These are phyloP conservation scores for Panellus pusillus DNA, from an alignment of 768 basidiomycete genomes.

Conservation along the genomic window DNA sequence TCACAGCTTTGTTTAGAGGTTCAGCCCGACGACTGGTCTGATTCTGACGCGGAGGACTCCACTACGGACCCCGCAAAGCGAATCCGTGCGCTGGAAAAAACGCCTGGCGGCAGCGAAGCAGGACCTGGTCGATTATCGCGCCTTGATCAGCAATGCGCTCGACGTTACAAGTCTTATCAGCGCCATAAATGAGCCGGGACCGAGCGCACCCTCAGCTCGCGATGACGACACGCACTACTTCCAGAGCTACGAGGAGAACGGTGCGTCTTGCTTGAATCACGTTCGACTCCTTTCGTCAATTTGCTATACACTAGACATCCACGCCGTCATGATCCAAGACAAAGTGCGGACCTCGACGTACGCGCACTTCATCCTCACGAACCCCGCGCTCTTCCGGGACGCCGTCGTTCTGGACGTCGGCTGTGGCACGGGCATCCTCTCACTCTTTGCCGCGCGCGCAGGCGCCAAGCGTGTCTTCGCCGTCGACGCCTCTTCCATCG, in stretches of 20 bases:
- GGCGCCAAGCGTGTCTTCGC: constrained; percentile 91
- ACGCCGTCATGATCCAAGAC: constrained; percentile 96
- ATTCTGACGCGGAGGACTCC: constrained; percentile 64
- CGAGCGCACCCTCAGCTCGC: constrained; percentile 35
- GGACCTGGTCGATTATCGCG: constrained; percentile 63
- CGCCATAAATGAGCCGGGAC: constrained; percentile 36
- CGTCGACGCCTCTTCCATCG: constrained; percentile 87
- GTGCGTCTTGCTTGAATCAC: constrained; percentile 39
- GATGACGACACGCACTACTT: constrained; percentile 97
- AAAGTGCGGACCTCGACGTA: constrained; percentile 93
- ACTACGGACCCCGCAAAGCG: constrained; percentile 38
- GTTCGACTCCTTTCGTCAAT: neutral
- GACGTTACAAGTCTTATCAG: constrained; percentile 46
- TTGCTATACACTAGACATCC: constrained; percentile 65
- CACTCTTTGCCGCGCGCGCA: constrained; percentile 84
- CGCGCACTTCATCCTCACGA: constrained; percentile 85
- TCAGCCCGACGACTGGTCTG: constrained; percentile 72
- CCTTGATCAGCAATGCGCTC: constrained; percentile 54
- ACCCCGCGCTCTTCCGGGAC: constrained; percentile 77
- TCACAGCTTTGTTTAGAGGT: constrained; percentile 45
- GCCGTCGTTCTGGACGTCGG: constrained; percentile 93
- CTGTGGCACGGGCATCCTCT: constrained; percentile 92
- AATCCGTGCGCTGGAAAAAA: constrained; percentile 58
- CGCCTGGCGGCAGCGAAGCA: constrained; percentile 59
- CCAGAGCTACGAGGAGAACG: constrained; percentile 85